Percentiles rank a stretch among this genome's conserved stretches.
Conservation (phyloP, 495 filamentous ascomycete species). For the Daldinia grandis region DNA sequence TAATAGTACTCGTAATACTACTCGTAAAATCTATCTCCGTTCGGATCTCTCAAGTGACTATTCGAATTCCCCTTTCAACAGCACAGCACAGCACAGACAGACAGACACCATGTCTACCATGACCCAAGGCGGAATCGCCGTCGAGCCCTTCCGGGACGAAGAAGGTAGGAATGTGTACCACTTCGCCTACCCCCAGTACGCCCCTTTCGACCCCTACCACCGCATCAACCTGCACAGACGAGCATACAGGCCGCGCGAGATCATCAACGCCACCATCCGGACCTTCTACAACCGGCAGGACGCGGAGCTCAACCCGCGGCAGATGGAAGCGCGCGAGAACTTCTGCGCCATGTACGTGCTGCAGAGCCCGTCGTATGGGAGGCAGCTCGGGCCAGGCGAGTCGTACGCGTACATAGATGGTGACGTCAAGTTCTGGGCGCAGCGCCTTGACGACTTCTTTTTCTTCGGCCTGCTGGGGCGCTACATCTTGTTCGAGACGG, state of each 20-base stretch:
- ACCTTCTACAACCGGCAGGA: conserved; percentile 14
- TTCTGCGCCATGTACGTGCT: not conserved
- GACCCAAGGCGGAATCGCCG: not conserved
- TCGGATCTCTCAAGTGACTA: not conserved
- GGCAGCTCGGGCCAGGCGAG: not conserved
- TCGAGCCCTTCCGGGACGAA: not conserved
- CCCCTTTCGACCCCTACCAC: conserved; percentile 18
- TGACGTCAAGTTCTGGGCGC: not conserved
- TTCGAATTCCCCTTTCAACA: not conserved
- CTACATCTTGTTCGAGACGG: conserved; percentile 1
- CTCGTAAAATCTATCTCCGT: too few relatives aligned
- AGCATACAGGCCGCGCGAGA: conserved; percentile 11
- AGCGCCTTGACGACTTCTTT: conserved; percentile 26
- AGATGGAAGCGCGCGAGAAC: not conserved
- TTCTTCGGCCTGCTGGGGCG: conserved; percentile 19
- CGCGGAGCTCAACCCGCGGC: not conserved
- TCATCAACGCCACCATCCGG: conserved; percentile 24
- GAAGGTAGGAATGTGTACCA: not conserved
- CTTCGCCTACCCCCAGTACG: not conserved
- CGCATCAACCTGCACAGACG: not conserved
- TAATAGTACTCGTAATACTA: too few relatives aligned
- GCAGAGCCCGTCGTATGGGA: not conserved
- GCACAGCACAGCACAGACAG: too few relatives aligned
- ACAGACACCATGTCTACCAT: not conserved
- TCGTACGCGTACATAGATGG: not conserved